Evolutionary conservation across 768 basidiomycete species (phyloP).

Genomic region (Rhodotorula sphaerocarpa): DNA sequence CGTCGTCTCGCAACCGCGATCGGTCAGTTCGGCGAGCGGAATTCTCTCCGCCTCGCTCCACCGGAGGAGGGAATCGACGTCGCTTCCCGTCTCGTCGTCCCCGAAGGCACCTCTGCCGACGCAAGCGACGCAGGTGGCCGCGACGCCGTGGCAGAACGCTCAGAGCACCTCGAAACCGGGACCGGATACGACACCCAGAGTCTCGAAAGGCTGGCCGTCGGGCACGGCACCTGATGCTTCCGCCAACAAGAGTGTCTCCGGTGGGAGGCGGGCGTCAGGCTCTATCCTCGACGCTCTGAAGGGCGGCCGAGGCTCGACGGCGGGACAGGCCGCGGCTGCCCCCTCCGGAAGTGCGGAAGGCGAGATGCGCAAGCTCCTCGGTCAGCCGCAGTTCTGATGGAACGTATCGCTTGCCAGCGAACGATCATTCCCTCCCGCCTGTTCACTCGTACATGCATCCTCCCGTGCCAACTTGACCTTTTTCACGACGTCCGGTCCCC

Average conservation of each 20-base stretch:
- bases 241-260: neutral
- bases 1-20: constrained; percentile 13
- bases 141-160: constrained; percentile 25
- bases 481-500: neutral
- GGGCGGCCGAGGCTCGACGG: no score
- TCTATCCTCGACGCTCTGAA: constrained; percentile 19
- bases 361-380: constrained; percentile 27
- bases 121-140: constrained; percentile 19
- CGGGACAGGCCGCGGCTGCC: constrained; percentile 38
- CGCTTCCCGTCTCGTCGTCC: no score
- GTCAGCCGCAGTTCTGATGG: constrained; percentile 19
- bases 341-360: constrained; percentile 10
- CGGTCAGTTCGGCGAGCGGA: constrained; percentile 16
- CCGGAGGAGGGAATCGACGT: neutral
- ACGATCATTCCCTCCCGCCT: no score
- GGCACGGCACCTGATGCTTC: neutral
- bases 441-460: neutral
- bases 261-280: constrained; percentile 7
- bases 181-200: no score
- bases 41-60: constrained; percentile 28
- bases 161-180: no score
- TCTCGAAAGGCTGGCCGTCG: neutral
- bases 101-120: constrained; percentile 28
- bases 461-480: neutral
- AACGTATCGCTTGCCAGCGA: no score